A percentile compares a stretch with the other conserved stretches of the same genome.
These are phyloP conservation scores for Arabis hirsuta DNA, from an alignment of 345 rosid genomes.

Conservation along the genomic window DNA sequence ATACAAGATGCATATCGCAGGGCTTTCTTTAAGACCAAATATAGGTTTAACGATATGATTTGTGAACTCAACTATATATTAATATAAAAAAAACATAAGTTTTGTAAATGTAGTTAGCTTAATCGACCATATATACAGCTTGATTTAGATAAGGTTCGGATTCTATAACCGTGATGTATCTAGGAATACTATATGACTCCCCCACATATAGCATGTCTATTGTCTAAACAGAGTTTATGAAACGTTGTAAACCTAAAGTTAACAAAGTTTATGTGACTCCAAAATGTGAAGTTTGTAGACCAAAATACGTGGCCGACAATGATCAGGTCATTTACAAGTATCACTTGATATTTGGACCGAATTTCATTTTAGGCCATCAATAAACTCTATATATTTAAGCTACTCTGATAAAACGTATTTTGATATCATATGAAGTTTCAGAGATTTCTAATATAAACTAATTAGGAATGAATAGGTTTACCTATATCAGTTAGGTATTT, in stretches of 20 bases:
- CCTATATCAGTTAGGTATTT: too few species aligned
- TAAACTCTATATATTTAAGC: too few species aligned
- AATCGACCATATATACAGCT: background rate
- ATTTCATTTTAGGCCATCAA: too few species aligned
- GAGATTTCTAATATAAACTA: too few species aligned
- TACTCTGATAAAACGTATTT: too few species aligned
- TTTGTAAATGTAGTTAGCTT: background rate
- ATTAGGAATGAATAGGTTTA: too few species aligned
- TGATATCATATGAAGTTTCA: too few species aligned
- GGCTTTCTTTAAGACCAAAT: constrained; percentile 1
- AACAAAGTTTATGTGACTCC: too few species aligned
- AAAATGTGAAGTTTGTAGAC: too few species aligned
- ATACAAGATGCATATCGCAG: constrained; percentile 2
- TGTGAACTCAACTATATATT: background rate
- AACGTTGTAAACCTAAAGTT: background rate
- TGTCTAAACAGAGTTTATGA: background rate
- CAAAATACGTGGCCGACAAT: too few species aligned
- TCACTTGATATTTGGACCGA: too few species aligned
- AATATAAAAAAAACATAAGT: background rate
- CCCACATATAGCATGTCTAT: background rate
- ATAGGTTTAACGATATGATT: background rate
- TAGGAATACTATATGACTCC: background rate
- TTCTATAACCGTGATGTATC: background rate
- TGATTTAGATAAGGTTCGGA: background rate
- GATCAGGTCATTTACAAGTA: too few species aligned